Conservation (phyloP, 2,329 filamentous ascomycete genomes). For the Penicillium glabrum region DNA sequence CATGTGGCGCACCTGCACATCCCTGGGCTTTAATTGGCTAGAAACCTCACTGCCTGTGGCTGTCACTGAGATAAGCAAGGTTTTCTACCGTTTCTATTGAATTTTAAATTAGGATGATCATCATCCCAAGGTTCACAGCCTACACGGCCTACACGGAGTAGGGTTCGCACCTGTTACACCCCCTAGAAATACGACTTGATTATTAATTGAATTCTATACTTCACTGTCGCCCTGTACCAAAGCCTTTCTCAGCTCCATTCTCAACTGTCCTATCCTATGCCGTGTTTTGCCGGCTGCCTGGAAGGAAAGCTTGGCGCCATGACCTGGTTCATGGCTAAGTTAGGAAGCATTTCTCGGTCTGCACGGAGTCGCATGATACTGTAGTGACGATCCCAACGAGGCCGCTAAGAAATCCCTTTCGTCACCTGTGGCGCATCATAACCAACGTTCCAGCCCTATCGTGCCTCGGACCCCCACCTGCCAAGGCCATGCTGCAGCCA, state of each 20-base stretch:
- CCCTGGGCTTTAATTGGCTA: not conserved
- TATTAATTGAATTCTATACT: not conserved
- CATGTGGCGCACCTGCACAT: not conserved
- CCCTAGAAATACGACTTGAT: not conserved
- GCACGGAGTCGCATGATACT: conserved; percentile 1
- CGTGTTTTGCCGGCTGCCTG: conserved; percentile 25
- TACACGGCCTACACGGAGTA: not conserved
- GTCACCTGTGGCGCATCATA: conserved; percentile 11
- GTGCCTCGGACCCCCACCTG: conserved; percentile 15
- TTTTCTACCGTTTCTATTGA: not conserved
- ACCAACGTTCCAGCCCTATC: conserved; percentile 21
- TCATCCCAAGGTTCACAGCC: not conserved
- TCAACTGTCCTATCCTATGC: conserved; percentile 14
- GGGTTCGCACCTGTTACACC: not conserved
- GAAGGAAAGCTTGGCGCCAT: conserved; percentile 13
- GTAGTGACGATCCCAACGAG: not conserved
- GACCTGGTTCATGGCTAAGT: not conserved
- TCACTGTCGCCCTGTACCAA: not conserved
- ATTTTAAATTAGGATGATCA: not conserved
- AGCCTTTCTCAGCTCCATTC: conserved; percentile 2
- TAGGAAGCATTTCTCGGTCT: not conserved
- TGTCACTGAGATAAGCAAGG: not conserved
- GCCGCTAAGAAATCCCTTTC: not conserved
- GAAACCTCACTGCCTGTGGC: not conserved
- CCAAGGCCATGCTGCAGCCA: conserved; percentile 13